Conservation (phyloP, 208 protist genomes). For the Crithidia bombi region DNA sequence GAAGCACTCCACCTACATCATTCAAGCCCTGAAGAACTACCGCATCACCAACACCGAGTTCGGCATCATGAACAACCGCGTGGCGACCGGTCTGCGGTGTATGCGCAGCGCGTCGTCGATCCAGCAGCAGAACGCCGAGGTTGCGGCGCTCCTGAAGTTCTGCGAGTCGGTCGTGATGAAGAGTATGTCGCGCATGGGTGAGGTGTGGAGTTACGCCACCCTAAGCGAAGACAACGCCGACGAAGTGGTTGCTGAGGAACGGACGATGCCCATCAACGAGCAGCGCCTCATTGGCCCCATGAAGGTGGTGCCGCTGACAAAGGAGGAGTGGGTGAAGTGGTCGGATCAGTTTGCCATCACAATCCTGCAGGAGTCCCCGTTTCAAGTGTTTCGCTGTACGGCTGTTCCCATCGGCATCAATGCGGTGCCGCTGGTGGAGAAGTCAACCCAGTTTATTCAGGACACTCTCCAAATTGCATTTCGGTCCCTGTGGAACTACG, state of each 20-base stretch:
- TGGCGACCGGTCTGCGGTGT: conserved; percentile 53
- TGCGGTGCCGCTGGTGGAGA: conserved; percentile 67
- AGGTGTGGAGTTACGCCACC: conserved; percentile 59
- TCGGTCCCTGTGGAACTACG: conserved; percentile 78
- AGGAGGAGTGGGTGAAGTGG: conserved; percentile 87
- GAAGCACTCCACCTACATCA: conserved; percentile 75
- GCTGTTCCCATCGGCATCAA: conserved; percentile 68
- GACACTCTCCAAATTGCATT: conserved; percentile 76
- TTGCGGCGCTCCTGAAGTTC: conserved; percentile 55
- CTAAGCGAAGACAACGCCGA: conserved; percentile 48
- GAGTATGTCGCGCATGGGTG: conserved; percentile 56
- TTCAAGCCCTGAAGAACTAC: conserved; percentile 71
- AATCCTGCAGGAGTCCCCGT: conserved; percentile 87
- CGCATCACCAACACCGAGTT: conserved; percentile 68
- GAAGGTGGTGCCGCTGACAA: conserved; percentile 64
- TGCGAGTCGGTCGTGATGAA: conserved; percentile 61
- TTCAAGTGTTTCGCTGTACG: conserved; percentile 85
- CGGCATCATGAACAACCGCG: conserved; percentile 54
- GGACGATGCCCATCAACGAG: conserved; percentile 65
- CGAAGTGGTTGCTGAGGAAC: conserved; percentile 46
- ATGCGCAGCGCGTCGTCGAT: conserved; percentile 35
- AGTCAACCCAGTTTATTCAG: conserved; percentile 64
- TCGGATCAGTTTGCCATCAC: conserved; percentile 63
- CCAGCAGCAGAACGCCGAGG: conserved; percentile 53
- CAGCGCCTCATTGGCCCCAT: conserved; percentile 56